These are phyloP conservation scores for Leccinum proximum DNA, from an alignment of 1,284 basidiomycete genomes.

Conservation along the genomic window DNA sequence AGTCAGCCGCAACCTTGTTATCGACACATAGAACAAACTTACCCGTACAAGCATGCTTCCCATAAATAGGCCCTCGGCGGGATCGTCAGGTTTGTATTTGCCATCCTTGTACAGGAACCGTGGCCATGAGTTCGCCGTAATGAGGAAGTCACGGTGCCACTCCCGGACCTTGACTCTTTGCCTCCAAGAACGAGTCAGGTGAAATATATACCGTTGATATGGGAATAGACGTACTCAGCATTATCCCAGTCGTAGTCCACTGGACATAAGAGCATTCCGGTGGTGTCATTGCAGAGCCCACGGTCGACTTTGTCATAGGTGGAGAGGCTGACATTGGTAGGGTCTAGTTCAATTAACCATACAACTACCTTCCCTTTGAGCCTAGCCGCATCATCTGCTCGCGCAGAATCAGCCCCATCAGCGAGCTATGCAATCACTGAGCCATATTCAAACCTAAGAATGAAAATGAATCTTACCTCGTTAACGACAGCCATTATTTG, in stretches of 20 bases:
- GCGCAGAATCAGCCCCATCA: conserved; percentile 6
- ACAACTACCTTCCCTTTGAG: conserved; percentile 7
- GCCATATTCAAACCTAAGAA: background rate
- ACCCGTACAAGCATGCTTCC: background rate
- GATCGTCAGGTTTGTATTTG: conserved; percentile 5
- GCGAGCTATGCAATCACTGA: background rate
- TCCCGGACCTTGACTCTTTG: conserved; percentile 3
- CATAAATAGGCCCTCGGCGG: conserved; percentile 9
- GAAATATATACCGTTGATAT: background rate
- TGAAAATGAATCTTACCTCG: background rate
- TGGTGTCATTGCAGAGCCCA: conserved; percentile 8
- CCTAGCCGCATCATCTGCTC: conserved; percentile 3
- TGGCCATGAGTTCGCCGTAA: conserved; percentile 12
- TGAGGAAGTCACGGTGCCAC: conserved; percentile 8
- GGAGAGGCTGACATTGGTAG: background rate
- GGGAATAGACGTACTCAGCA: background rate
- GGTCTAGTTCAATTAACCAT: conserved; percentile 3
- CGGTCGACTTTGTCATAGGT: background rate
- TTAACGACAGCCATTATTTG: background rate
- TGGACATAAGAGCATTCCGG: conserved; percentile 9
- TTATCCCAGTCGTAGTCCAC: conserved; percentile 15
- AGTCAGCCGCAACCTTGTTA: background rate
- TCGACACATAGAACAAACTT: background rate
- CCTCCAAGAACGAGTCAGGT: background rate
- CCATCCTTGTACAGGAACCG: conserved; percentile 6